These are phyloP conservation scores for Aphanomyces cochlioides DNA, from an alignment of 352 stramenopile species.

Conservation along the genomic window DNA sequence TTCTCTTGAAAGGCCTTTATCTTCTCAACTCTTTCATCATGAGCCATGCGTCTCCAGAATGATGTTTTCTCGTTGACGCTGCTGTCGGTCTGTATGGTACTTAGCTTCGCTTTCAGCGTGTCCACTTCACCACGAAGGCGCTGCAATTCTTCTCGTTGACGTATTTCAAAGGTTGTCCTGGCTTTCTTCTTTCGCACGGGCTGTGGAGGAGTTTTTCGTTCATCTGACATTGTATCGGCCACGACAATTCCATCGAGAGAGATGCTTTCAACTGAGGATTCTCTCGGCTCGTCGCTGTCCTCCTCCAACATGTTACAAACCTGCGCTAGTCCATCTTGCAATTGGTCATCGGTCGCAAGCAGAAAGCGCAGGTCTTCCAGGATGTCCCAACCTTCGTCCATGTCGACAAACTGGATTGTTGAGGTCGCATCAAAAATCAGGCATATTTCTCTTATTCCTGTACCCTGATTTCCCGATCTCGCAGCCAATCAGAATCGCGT, in stretches of 20 bases:
- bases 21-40: conserved; percentile 1
- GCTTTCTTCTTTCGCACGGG: background rate
- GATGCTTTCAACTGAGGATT: too few relatives aligned
- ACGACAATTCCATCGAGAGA: too few relatives aligned
- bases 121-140: conserved; percentile 10
- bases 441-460: too few relatives aligned
- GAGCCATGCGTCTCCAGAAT: background rate
- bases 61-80: background rate
- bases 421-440: too few relatives aligned
- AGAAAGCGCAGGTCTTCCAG: conserved; percentile 7
- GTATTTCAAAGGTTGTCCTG: conserved; percentile 7
- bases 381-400: too few relatives aligned
- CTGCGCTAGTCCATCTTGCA: background rate
- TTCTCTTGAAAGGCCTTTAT: background rate
- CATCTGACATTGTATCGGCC: too few relatives aligned
- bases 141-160: conserved; percentile 7
- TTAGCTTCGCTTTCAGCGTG: background rate
- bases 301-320: background rate
- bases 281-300: background rate
- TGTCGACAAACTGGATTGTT: too few relatives aligned
- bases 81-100: background rate
- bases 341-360: background rate
- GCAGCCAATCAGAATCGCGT: too few relatives aligned
- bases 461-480: too few relatives aligned
- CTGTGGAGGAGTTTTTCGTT: too few relatives aligned